A percentile compares a stretch with the other conserved stretches of the same genome.
These are phyloP conservation scores for Ailanthus altissimus DNA, from an alignment of 345 rosid species.

Conservation along the genomic window DNA sequence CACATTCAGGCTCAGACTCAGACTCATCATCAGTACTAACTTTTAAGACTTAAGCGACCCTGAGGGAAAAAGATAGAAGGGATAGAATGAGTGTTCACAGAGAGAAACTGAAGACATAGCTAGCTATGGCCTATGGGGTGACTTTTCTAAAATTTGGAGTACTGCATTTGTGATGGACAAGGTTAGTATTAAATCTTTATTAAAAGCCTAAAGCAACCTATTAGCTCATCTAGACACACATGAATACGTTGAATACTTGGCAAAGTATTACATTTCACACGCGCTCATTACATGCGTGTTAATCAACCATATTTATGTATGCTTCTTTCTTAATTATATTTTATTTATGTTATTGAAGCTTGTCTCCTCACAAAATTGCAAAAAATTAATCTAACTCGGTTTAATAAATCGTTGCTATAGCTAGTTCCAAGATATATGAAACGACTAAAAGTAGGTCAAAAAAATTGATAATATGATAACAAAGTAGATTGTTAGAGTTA, in stretches of 20 bases:
- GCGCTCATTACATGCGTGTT: not conserved
- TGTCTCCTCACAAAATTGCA: too few relatives aligned
- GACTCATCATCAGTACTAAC: not conserved
- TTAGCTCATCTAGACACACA: not conserved
- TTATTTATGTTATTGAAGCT: too few relatives aligned
- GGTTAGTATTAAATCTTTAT: not conserved
- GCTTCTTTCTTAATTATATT: too few relatives aligned
- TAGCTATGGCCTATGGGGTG: not conserved
- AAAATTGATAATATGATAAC: too few relatives aligned
- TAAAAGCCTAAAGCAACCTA: slow-evolving; percentile 16
- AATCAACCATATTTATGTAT: not conserved
- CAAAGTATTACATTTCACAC: not conserved
- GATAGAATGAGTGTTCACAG: not conserved
- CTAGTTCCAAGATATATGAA: too few relatives aligned
- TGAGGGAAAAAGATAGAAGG: not conserved
- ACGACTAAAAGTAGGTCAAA: too few relatives aligned
- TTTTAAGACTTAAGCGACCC: not conserved
- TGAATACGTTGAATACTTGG: not conserved
- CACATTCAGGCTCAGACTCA: too few relatives aligned
- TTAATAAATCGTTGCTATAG: too few relatives aligned
- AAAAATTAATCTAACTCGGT: too few relatives aligned
- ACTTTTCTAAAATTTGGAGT: too few relatives aligned
- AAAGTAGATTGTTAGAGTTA: too few relatives aligned
- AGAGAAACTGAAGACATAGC: not conserved
- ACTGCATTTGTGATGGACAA: slow-evolving; percentile 1